These are phyloP conservation scores for Boletus bicolor DNA, from an alignment of 768 basidiomycete species.

Conservation along the genomic window DNA sequence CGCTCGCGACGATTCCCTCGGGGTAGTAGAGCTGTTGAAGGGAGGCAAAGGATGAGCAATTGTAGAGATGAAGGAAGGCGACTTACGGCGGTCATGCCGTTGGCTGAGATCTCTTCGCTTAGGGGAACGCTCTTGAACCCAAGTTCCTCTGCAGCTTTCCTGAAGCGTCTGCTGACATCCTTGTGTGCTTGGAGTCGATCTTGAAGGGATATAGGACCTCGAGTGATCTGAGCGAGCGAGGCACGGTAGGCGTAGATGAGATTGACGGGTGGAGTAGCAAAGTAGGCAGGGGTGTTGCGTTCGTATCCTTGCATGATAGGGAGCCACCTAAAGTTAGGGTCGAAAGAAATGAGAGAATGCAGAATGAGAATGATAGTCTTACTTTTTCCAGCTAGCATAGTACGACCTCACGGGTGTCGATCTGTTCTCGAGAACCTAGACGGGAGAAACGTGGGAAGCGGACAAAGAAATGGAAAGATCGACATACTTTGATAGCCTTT, in stretches of 20 bases:
- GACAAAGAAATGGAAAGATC: background rate
- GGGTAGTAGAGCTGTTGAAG: constrained; percentile 74
- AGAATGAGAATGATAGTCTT: constrained; percentile 8
- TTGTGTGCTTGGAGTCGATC: constrained; percentile 78
- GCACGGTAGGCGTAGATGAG: constrained; percentile 87
- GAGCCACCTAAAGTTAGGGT: constrained; percentile 57
- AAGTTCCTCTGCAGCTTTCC: constrained; percentile 57
- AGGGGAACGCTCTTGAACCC: constrained; percentile 75
- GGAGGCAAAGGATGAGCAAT: background rate
- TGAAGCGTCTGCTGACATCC: constrained; percentile 64
- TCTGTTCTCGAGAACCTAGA: constrained; percentile 14
- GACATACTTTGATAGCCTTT: constrained; percentile 62
- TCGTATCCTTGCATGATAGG: constrained; percentile 96
- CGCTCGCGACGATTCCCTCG: constrained; percentile 68
- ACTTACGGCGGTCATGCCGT: constrained; percentile 90
- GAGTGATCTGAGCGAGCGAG: constrained; percentile 73
- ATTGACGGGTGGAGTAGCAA: constrained; percentile 94
- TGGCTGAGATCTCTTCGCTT: constrained; percentile 64
- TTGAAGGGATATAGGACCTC: constrained; percentile 58
- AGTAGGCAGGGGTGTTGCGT: constrained; percentile 75
- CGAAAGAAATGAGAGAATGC: background rate
- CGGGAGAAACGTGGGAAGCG: background rate
- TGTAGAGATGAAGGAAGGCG: background rate
- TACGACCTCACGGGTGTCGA: constrained; percentile 64
- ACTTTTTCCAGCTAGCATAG: constrained; percentile 91